Evolutionary conservation across 2,329 filamentous ascomycete species (phyloP).

Genomic region (Exserohilum rostratum): DNA sequence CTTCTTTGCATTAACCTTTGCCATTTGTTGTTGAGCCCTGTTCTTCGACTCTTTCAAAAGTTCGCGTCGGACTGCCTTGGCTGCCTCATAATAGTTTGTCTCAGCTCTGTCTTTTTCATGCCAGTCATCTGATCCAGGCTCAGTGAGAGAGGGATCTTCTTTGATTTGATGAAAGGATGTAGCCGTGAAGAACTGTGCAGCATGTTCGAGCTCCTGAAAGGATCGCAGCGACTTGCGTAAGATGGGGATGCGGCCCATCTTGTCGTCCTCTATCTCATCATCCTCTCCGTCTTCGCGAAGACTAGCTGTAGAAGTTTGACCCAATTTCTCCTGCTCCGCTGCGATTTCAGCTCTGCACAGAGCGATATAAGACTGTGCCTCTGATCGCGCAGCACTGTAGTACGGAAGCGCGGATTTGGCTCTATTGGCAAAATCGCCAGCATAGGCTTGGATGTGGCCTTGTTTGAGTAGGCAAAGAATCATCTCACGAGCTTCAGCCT

Average conservation of each 20-base stretch:
- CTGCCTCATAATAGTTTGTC: conserved; percentile 73
- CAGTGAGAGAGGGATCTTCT: conserved; percentile 67
- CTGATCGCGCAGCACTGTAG: conserved; percentile 63
- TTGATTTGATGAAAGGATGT: conserved; percentile 87
- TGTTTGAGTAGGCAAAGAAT: conserved; percentile 68
- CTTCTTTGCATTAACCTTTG: conserved; percentile 49
- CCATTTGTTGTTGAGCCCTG: conserved; percentile 70
- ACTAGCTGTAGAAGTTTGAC: conserved; percentile 32
- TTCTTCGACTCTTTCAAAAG: conserved; percentile 66
- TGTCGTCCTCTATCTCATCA: conserved; percentile 47
- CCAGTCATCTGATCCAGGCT: conserved; percentile 71
- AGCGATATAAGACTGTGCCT: conserved; percentile 58
- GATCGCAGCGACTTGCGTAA: conserved; percentile 71
- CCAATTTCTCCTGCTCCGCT: conserved; percentile 54
- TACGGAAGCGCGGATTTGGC: conserved; percentile 71
- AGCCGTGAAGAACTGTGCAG: conserved; percentile 81
- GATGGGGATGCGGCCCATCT: conserved; percentile 58
- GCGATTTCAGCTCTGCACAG: conserved; percentile 69
- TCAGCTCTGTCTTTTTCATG: conserved; percentile 72
- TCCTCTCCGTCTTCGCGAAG: conserved; percentile 45
- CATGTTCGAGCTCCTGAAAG: conserved; percentile 80
- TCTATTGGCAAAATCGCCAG: conserved; percentile 58
- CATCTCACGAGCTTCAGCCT: conserved; percentile 70
- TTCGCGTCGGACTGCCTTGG: conserved; percentile 78
- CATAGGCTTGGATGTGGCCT: conserved; percentile 81